Evolutionary conservation across 805 yeast species (phyloP).

Genomic region (Schwanniomyces occidentalis): DNA sequence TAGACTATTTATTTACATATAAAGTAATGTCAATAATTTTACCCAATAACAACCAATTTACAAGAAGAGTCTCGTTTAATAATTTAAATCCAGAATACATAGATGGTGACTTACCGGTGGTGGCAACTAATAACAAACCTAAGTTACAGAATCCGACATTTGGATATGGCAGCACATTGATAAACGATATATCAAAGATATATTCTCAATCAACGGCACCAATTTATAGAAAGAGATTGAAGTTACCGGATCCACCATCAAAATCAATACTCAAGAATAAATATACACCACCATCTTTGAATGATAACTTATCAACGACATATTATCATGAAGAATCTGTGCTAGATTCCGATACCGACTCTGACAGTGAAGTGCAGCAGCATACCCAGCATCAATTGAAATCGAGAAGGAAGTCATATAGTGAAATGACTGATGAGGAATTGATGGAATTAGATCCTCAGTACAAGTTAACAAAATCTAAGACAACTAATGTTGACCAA

Average conservation of each 20-base stretch:
- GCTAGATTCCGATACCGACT: slow-evolving; percentile 6
- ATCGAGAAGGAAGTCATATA: slow-evolving; percentile 44
- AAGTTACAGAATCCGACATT: slow-evolving; percentile 14
- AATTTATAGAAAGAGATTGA: slow-evolving; percentile 10
- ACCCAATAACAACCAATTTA: slow-evolving; percentile 11
- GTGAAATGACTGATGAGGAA: slow-evolving; percentile 55
- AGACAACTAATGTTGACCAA: slow-evolving; percentile 38
- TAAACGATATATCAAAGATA: slow-evolving; percentile 17
- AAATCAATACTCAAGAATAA: slow-evolving; percentile 42
- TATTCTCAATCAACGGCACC: slow-evolving; percentile 3
- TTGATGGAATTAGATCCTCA: slow-evolving; percentile 56
- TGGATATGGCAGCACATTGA: slow-evolving; percentile 19
- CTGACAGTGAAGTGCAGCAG: slow-evolving; percentile 2
- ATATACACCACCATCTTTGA: slow-evolving; percentile 23
- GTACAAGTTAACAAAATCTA: slow-evolving; percentile 37
- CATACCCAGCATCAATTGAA: neutral
- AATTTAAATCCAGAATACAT: slow-evolving; percentile 35
- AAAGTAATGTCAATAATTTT: slow-evolving; percentile 4
- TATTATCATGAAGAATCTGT: slow-evolving; percentile 16
- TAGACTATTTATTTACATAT: too few species aligned
- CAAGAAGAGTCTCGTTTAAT: slow-evolving; percentile 47
- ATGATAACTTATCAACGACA: slow-evolving; percentile 10
- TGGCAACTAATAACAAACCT: neutral
- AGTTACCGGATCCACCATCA: slow-evolving; percentile 31
- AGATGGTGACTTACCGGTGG: slow-evolving; percentile 12